These are phyloP conservation scores for Agastache rugosa DNA, from an alignment of 257 asterid species.

Conservation along the genomic window DNA sequence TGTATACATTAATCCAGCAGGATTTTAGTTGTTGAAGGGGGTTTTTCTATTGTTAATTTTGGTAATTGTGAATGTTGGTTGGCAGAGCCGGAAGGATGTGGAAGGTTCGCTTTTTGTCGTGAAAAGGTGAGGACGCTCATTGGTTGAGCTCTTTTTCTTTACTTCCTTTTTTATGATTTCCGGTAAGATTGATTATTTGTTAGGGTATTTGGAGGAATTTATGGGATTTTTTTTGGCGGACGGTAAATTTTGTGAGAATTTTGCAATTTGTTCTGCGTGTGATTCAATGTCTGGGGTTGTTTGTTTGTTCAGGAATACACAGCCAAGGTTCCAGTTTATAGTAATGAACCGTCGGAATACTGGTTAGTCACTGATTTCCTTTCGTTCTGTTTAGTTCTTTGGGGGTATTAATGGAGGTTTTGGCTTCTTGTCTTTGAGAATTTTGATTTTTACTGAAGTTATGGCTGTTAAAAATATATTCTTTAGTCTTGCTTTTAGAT, in stretches of 20 bases:
- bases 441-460: neutral
- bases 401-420: constrained; percentile 2
- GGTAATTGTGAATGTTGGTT: constrained; percentile 29
- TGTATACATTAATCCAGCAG: neutral
- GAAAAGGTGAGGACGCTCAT: constrained; percentile 60
- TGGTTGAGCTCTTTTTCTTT: neutral
- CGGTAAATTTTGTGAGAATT: neutral
- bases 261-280: neutral
- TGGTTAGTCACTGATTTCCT: constrained; percentile 54
- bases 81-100: constrained; percentile 92
- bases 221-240: constrained; percentile 20
- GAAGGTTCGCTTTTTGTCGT: constrained; percentile 95
- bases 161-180: neutral
- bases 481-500: neutral
- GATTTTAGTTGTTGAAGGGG: constrained; percentile 7
- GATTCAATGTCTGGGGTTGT: constrained; percentile 1
- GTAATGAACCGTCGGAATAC: constrained; percentile 83
- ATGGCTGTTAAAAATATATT: neutral
- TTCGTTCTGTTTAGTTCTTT: constrained; percentile 10
- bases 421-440: constrained; percentile 13
- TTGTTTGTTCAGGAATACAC: constrained; percentile 59
- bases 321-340: constrained; percentile 86
- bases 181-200: constrained; percentile 3
- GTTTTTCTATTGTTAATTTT: constrained; percentile 23
- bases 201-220: constrained; percentile 33